phyloP scores from a whole-genome alignment of 2,329 filamentous ascomycete species.

The Neophaeococcomyces aloes region DNA sequence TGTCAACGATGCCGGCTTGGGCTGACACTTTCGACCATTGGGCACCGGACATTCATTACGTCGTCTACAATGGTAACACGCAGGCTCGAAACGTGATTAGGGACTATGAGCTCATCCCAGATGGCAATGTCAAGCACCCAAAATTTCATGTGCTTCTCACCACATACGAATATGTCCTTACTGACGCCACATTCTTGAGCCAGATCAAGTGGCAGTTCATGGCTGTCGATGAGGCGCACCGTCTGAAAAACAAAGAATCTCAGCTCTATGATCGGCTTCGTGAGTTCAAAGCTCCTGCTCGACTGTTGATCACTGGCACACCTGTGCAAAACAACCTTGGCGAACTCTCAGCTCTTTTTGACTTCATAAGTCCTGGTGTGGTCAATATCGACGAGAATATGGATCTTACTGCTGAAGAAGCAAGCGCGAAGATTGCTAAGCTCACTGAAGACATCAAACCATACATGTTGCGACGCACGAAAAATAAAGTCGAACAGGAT shows the following conservation, averaged over 20 bases:
- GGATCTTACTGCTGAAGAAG: conserved; percentile 68
- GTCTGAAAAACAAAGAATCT: conserved; percentile 90
- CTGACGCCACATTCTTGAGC: conserved; percentile 71
- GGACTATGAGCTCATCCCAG: conserved; percentile 78
- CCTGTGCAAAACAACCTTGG: conserved; percentile 95
- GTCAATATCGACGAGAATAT: conserved; percentile 86
- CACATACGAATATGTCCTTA: conserved; percentile 91
- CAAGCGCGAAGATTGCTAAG: conserved; percentile 75
- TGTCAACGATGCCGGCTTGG: conserved; percentile 97
- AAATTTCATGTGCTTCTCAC: conserved; percentile 98
- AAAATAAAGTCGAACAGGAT: conserved; percentile 94
- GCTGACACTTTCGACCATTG: conserved; percentile 95
- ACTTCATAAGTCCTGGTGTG: conserved; percentile 94
- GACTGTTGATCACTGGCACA: conserved; percentile 89
- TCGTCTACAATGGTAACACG: conserved; percentile 89
- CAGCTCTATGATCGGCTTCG: conserved; percentile 79
- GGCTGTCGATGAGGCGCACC: conserved; percentile 91
- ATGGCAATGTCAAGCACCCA: conserved; percentile 74
- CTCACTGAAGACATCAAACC: conserved; percentile 81
- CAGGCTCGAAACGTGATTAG: conserved; percentile 76
- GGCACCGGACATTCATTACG: conserved; percentile 93
- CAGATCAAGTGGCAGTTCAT: conserved; percentile 97
- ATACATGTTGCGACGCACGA: conserved; percentile 89
- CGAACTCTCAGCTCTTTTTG: conserved; percentile 82
- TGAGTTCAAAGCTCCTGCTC: conserved; percentile 77